phyloP scores from a whole-genome alignment of 495 filamentous ascomycete species.

The Podospora australis region DNA sequence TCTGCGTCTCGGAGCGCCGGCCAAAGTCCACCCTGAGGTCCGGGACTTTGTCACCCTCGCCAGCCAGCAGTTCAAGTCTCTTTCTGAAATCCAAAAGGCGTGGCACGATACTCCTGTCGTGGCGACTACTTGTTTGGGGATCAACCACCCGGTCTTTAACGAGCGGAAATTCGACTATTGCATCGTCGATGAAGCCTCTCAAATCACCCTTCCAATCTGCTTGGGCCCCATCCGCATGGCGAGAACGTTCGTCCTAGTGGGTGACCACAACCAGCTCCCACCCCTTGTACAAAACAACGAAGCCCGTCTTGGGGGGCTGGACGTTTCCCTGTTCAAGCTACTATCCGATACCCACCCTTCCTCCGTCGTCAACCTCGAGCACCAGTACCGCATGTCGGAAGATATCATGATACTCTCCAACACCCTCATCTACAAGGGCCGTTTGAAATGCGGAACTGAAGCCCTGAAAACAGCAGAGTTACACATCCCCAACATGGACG shows the following conservation, averaged over 20 bases:
- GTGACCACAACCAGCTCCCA: conserved; percentile 92
- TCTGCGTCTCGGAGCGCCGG: conserved; percentile 70
- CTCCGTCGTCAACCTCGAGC: conserved; percentile 83
- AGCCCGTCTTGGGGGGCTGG: conserved; percentile 77
- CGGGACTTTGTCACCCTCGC: conserved; percentile 75
- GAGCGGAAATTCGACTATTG: conserved; percentile 94
- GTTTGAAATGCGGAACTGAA: conserved; percentile 79
- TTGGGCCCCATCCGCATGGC: conserved; percentile 91
- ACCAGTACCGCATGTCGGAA: conserved; percentile 97
- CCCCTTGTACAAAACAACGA: conserved; percentile 90
- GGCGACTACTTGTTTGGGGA: conserved; percentile 87
- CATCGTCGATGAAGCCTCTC: conserved; percentile 95
- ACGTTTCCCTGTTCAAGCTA: conserved; percentile 87
- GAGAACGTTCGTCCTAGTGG: conserved; percentile 87
- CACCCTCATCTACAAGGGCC: conserved; percentile 82
- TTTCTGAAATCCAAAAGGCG: conserved; percentile 74
- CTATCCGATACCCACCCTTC: conserved; percentile 81
- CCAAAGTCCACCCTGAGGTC: conserved; percentile 84
- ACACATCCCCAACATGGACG: conserved; percentile 42
- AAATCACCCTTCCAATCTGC: conserved; percentile 92
- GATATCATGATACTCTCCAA: conserved; percentile 94
- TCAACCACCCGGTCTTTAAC: conserved; percentile 81
- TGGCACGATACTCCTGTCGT: conserved; percentile 84
- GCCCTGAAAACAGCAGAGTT: conserved; percentile 64
- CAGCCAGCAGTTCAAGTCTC: conserved; percentile 58